Evolutionary conservation across 495 filamentous ascomycete genomes (phyloP), one percentile per base, ranked within the genome.

Genomic region (Aspergillus wentii): DNA sequence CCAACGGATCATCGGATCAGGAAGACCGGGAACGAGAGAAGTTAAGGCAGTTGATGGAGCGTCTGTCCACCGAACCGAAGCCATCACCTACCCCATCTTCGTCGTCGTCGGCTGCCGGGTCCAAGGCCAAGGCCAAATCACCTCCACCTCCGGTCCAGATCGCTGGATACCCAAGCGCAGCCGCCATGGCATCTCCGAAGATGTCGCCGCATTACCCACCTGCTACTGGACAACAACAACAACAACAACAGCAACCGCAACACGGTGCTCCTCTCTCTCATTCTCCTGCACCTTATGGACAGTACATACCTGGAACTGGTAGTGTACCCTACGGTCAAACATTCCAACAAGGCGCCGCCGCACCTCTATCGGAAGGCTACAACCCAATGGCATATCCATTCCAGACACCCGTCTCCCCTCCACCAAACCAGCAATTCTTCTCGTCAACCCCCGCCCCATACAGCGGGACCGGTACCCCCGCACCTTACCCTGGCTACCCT

Each of bases 31-130:
- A 97, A 55, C 80, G 89, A 30, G 86, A 90, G 55, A 80, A 91
- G 42, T 59, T 98, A 31, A 76, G 84, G 39, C 84, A 86, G 33
- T 65, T 97, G 34, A 97, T 98, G 92, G 92, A 96, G 54, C 83
- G 92, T 38, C 88, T 97, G 70, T 87, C 90, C 10, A 82, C 91
- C 58, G 84, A 88, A 39, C 71, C 75, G 8, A 69, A 69, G 18
- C 44, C 55, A 30, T 56, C 74, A 0, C 64, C 69, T 18, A 55
- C 63, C 13, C 60, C 71, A 22, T 60, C 61, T 14, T 57, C 63
- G 41, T 42, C 72, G 43, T 45, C 70, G 59, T 32, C 68, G 65
- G 39, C 57, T 42, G 38, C 64, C 41, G n/a, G n/a, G n/a, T n/a
- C n/a, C n/a, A n/a, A n/a, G n/a, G 44, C 57, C 31, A 57, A 60